phyloP scores from a whole-genome alignment of 1,284 basidiomycete genomes.

The Schizopora paradoxa region DNA sequence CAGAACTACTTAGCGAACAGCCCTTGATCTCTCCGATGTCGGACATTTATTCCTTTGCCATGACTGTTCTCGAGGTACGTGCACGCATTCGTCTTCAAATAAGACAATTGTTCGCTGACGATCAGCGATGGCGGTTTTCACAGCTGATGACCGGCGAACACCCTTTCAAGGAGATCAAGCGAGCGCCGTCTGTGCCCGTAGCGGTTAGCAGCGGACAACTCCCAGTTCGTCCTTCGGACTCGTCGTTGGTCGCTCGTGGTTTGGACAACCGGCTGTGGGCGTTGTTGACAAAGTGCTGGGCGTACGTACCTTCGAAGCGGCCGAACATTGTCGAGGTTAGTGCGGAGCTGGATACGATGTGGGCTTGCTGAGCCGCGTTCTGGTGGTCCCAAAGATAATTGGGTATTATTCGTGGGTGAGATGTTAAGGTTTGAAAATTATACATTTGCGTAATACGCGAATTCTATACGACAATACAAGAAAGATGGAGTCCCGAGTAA shows the following conservation, averaged over 20 bases:
- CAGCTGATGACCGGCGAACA: conserved; percentile 35
- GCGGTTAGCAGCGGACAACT: conserved; percentile 27
- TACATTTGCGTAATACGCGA: too few relatives aligned
- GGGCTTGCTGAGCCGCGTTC: too few relatives aligned
- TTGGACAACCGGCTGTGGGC: conserved; percentile 35
- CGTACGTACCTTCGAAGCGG: conserved; percentile 29
- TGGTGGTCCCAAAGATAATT: too few relatives aligned
- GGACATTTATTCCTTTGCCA: conserved; percentile 16
- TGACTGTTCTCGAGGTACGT: conserved; percentile 12
- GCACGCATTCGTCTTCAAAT: neutral
- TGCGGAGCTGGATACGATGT: too few relatives aligned
- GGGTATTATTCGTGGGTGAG: too few relatives aligned
- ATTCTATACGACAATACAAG: too few relatives aligned
- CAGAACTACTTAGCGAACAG: conserved; percentile 2
- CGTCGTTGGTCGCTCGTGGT: conserved; percentile 22
- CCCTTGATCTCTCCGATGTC: neutral
- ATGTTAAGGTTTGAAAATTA: too few relatives aligned
- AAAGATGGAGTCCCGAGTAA: too few relatives aligned
- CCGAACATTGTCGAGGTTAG: too few relatives aligned
- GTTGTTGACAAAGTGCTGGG: conserved; percentile 36
- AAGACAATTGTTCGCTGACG: too few relatives aligned
- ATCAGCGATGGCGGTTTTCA: too few relatives aligned
- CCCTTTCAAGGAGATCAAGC: conserved; percentile 29
- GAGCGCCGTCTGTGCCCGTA: conserved; percentile 28
- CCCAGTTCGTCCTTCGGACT: conserved; percentile 28